phyloP scores from a whole-genome alignment of 352 stramenopile genomes.

The Saprolegnia diclina region DNA sequence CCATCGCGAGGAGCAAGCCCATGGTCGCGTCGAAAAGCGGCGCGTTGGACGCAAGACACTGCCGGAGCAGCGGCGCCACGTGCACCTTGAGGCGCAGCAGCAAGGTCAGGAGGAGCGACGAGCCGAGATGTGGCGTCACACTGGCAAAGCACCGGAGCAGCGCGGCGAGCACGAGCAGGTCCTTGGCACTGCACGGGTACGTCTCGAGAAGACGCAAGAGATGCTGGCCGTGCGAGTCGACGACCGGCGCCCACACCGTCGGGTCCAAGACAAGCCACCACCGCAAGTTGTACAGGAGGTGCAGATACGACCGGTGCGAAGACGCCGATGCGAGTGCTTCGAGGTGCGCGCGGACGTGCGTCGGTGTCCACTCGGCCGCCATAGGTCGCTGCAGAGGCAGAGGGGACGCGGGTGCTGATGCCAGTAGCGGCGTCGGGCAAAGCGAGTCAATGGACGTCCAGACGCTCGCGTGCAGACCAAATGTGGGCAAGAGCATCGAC shows the following conservation, averaged over 20 bases:
- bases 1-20: not conserved
- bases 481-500: not conserved
- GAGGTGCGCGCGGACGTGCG: no score
- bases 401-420: no score
- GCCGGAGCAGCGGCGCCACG: not conserved
- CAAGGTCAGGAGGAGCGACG: not conserved
- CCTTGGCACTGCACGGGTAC: not conserved
- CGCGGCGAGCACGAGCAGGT: not conserved
- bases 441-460: not conserved
- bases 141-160: not conserved
- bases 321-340: not conserved
- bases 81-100: not conserved
- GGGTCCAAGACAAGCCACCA: not conserved
- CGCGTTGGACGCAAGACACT: not conserved
- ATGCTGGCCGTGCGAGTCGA: not conserved
- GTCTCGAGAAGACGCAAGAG: not conserved
- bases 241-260: not conserved
- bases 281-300: not conserved
- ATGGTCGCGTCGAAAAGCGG: not conserved
- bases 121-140: not conserved
- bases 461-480: not conserved
- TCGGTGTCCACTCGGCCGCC: no score
- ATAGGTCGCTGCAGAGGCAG: no score
- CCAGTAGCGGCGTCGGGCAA: not conserved
- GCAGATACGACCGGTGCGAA: not conserved